A percentile compares a stretch with the other conserved stretches of the same genome.
Evolutionary conservation across 257 asterid species (phyloP).

Genomic region (Nicotiana obtusifolia): DNA sequence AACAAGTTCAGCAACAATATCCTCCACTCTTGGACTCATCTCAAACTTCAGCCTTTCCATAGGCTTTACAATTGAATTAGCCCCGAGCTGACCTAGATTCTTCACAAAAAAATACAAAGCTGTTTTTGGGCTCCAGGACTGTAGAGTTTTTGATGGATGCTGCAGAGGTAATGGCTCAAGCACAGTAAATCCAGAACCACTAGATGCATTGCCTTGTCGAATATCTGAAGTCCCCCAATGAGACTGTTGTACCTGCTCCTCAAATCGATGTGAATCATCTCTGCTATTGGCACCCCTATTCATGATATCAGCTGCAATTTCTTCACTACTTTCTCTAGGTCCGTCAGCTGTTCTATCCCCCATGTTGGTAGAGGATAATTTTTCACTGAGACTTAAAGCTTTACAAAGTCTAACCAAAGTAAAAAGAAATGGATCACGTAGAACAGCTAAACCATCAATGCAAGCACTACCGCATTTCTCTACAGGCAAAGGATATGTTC

Average conservation of each 20-base stretch:
- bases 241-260: constrained; percentile 35
- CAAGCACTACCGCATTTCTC: constrained; percentile 19
- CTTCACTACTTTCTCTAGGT: constrained; percentile 20
- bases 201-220: constrained; percentile 28
- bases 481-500: constrained; percentile 22
- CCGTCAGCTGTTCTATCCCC: constrained; percentile 14
- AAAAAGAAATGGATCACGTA: constrained; percentile 47
- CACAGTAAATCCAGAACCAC: constrained; percentile 22
- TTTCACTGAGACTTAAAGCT: constrained; percentile 27
- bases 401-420: constrained; percentile 31
- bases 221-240: constrained; percentile 27
- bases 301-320: constrained; percentile 27
- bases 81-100: constrained; percentile 40
- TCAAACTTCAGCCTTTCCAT: constrained; percentile 57
- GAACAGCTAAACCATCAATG: constrained; percentile 19
- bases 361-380: constrained; percentile 25
- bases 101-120: constrained; percentile 32
- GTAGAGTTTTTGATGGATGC: constrained; percentile 23
- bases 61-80: constrained; percentile 44
- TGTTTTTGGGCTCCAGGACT: constrained; percentile 31
- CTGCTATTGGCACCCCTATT: constrained; percentile 26
- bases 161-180: constrained; percentile 36
- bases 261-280: constrained; percentile 24
- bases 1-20: constrained; percentile 58
- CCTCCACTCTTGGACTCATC: constrained; percentile 53